phyloP scores from a whole-genome alignment of 169 alveolate genomes.

The Plasmodium malariae region DNA sequence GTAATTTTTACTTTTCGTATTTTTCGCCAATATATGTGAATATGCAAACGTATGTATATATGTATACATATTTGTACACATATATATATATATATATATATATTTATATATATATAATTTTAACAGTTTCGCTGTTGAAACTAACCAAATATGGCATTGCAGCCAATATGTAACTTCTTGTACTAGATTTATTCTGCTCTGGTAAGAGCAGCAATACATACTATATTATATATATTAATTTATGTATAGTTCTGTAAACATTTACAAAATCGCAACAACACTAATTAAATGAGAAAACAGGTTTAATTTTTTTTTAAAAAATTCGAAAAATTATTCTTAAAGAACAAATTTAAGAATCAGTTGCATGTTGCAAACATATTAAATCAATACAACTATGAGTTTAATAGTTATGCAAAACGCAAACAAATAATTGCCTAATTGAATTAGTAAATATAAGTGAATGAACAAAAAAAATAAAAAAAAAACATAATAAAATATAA shows the following conservation, averaged over 20 bases:
- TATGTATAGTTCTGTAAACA: not conserved
- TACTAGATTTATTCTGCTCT: not conserved
- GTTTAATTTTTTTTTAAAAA: slow-evolving; percentile 11
- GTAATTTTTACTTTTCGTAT: not conserved
- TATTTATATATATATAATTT: not conserved
- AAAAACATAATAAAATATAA: no score
- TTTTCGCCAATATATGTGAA: no score
- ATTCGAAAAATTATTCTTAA: slow-evolving; percentile 15
- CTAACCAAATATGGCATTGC: not conserved
- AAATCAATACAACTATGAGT: not conserved
- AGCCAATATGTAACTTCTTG: not conserved
- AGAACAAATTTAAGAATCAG: slow-evolving; percentile 12
- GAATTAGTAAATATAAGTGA: slow-evolving; percentile 6
- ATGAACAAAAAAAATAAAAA: no score
- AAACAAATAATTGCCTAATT: not conserved
- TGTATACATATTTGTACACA: not conserved
- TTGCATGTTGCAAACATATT: slow-evolving; percentile 12
- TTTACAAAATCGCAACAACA: not conserved
- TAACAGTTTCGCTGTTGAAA: not conserved
- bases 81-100: not conserved
- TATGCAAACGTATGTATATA: no score
- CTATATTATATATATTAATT: not conserved
- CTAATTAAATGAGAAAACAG: slow-evolving; percentile 10
- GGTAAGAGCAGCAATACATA: not conserved
- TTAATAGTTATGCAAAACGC: not conserved